Percentiles rank a stretch among this genome's conserved stretches.
phyloP scores from a whole-genome alignment of 768 basidiomycete genomes.

The Amanita brunnescens region DNA sequence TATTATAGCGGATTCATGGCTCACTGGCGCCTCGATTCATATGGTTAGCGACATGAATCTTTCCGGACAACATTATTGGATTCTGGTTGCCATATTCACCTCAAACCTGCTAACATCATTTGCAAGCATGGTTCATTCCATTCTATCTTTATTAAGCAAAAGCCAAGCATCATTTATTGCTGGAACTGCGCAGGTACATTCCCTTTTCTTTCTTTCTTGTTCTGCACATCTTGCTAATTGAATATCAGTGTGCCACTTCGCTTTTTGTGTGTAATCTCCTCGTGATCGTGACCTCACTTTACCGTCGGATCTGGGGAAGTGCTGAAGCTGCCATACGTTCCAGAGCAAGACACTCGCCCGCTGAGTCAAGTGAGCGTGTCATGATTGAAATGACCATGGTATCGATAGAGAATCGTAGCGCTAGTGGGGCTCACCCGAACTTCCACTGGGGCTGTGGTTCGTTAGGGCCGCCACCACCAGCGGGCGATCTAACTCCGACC shows the following conservation, averaged over 20 bases:
- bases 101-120: slow-evolving; percentile 14
- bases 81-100: slow-evolving; percentile 17
- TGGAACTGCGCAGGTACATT: slow-evolving; percentile 13
- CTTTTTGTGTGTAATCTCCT: slow-evolving; percentile 17
- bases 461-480: too few species aligned
- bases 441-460: too few species aligned
- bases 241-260: background rate
- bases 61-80: slow-evolving; percentile 9
- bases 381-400: background rate
- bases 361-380: background rate
- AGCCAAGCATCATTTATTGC: background rate
- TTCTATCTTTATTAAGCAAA: slow-evolving; percentile 9
- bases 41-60: slow-evolving; percentile 17
- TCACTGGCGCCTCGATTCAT: slow-evolving; percentile 16
- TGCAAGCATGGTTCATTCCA: slow-evolving; percentile 13
- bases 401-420: background rate
- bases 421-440: background rate
- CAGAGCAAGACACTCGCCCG: background rate
- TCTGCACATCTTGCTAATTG: background rate
- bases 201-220: background rate
- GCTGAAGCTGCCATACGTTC: background rate
- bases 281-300: slow-evolving; percentile 18
- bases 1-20: slow-evolving; percentile 16
- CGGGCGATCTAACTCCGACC: background rate
- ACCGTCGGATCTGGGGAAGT: slow-evolving; percentile 7